A percentile compares a stretch with the other conserved stretches of the same genome.
Conservation (phyloP, 106 monocot genomes). For the Dendrobium huoshanense region DNA sequence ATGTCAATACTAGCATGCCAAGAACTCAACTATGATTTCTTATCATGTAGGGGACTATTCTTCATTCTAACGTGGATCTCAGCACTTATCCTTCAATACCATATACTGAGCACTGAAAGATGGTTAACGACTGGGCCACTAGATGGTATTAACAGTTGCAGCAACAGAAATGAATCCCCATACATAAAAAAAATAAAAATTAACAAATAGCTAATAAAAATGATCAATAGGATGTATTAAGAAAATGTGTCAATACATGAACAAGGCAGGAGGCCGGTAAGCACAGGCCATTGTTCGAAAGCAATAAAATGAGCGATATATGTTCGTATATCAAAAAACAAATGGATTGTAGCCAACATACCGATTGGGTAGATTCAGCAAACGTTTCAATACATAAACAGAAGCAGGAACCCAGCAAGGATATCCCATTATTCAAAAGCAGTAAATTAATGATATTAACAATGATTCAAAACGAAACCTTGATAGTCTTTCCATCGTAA, state of each 20-base stretch:
- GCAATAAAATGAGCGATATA: not conserved
- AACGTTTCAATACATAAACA: not conserved
- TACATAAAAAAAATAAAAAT: not conserved
- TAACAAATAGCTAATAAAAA: not conserved
- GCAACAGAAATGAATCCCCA: not conserved
- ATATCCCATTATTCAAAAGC: not conserved
- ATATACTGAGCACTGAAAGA: not conserved
- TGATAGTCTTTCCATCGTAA: conserved; percentile 79
- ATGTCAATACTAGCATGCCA: not conserved
- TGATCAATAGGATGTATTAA: not conserved
- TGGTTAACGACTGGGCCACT: not conserved
- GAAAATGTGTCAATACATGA: not conserved
- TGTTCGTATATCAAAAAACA: not conserved
- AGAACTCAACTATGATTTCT: not conserved
- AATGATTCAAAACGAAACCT: conserved; percentile 31
- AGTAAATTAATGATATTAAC: not conserved
- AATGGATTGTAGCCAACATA: not conserved
- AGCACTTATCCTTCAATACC: not conserved
- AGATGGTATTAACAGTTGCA: not conserved
- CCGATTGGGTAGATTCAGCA: not conserved
- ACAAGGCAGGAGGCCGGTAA: not conserved
- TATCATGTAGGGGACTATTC: not conserved
- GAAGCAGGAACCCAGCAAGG: not conserved
- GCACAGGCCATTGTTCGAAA: not conserved
- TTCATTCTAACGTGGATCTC: not conserved